phyloP scores from a whole-genome alignment of 2,329 filamentous ascomycete genomes.

The Neonectria hederae region DNA sequence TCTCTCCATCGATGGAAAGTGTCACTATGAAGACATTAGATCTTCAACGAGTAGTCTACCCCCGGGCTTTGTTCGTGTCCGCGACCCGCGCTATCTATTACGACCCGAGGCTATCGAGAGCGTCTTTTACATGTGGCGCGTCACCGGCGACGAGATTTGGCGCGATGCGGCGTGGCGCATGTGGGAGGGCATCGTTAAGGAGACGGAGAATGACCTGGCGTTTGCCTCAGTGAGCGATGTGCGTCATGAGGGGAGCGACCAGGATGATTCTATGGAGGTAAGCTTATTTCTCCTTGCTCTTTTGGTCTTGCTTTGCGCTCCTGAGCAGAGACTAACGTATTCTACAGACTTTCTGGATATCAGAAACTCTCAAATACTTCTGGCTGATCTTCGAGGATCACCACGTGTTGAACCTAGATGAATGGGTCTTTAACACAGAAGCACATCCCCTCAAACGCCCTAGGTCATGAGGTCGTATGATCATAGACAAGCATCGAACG shows the following conservation, averaged over 20 bases:
- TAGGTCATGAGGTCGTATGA: slow-evolving; percentile 29
- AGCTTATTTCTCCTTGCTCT: slow-evolving; percentile 34
- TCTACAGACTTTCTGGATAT: slow-evolving; percentile 72
- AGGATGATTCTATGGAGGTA: slow-evolving; percentile 71
- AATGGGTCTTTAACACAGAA: slow-evolving; percentile 73
- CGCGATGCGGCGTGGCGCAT: slow-evolving; percentile 59
- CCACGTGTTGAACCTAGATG: slow-evolving; percentile 71
- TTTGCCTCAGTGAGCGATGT: slow-evolving; percentile 55
- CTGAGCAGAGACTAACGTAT: slow-evolving; percentile 24
- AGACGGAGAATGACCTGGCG: slow-evolving; percentile 55
- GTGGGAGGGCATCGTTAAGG: slow-evolving; percentile 55
- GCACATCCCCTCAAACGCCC: slow-evolving; percentile 59
- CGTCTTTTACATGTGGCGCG: slow-evolving; percentile 61
- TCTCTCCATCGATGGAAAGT: slow-evolving; percentile 47
- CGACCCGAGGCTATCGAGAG: slow-evolving; percentile 64
- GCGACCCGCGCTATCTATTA: slow-evolving; percentile 55
- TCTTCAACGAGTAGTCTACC: slow-evolving; percentile 45
- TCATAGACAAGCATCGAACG: slow-evolving; percentile 22
- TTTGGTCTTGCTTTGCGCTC: not conserved
- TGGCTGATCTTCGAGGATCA: slow-evolving; percentile 76
- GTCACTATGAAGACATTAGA: slow-evolving; percentile 44
- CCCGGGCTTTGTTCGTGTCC: slow-evolving; percentile 67
- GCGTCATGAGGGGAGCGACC: slow-evolving; percentile 41
- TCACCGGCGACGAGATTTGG: slow-evolving; percentile 57
- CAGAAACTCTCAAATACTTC: slow-evolving; percentile 82